Percentiles rank a stretch among this genome's conserved stretches.
phyloP scores from a whole-genome alignment of 2,329 filamentous ascomycete species.

The Calonectria leucothoes region DNA sequence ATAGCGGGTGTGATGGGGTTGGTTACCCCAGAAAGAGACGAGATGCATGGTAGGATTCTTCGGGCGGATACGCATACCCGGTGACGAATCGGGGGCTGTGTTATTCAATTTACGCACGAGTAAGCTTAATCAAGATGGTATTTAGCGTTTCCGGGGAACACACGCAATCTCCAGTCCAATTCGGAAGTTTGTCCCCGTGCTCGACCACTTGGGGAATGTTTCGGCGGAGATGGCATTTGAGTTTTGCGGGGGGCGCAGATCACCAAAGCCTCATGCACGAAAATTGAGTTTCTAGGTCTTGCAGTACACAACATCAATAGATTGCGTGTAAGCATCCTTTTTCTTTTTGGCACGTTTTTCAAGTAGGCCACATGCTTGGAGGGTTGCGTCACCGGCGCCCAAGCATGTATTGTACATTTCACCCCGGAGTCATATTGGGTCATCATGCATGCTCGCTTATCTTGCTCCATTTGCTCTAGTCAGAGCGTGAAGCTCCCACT shows the following conservation, averaged over 20 bases:
- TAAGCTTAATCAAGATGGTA: neutral
- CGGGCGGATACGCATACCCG: neutral
- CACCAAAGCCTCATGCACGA: neutral
- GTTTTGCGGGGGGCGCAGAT: neutral
- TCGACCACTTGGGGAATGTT: neutral
- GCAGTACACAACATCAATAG: neutral
- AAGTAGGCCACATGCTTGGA: neutral
- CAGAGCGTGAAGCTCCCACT: neutral
- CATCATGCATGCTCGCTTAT: neutral
- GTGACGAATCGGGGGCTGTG: neutral
- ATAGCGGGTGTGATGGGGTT: neutral
- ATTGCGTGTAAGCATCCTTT: neutral
- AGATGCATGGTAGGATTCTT: neutral
- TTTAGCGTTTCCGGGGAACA: neutral
- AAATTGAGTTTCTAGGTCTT: neutral
- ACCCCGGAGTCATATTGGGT: neutral
- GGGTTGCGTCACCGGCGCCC: neutral
- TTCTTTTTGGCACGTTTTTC: no score
- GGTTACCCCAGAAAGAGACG: neutral
- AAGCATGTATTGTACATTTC: no score
- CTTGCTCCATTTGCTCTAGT: neutral
- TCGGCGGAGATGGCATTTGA: neutral
- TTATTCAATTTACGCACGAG: neutral
- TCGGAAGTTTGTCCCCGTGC: neutral
- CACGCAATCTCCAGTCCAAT: neutral